Evolutionary conservation across 495 filamentous ascomycete genomes (phyloP).

Genomic region (Penicillium samsonianum): DNA sequence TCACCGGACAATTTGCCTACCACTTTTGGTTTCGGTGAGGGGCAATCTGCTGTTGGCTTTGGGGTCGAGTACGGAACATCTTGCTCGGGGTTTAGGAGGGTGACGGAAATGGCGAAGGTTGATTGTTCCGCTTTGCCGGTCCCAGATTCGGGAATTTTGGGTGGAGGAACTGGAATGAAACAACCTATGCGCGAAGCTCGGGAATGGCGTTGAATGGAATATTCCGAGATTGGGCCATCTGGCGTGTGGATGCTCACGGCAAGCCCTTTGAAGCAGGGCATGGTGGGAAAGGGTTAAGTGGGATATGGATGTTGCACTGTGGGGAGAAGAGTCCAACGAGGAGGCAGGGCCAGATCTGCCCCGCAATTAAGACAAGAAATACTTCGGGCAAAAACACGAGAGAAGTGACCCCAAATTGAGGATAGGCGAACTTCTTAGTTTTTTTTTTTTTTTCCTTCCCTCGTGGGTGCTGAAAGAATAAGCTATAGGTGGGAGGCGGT

Average conservation of each 20-base stretch:
- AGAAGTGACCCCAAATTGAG: slow-evolving; percentile 9
- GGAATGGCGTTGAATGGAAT: slow-evolving; percentile 92
- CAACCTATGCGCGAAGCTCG: slow-evolving; percentile 88
- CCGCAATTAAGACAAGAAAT: slow-evolving; percentile 7
- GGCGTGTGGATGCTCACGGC: slow-evolving; percentile 95
- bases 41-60: slow-evolving; percentile 69
- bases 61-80: slow-evolving; percentile 88
- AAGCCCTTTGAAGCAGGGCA: slow-evolving; percentile 98
- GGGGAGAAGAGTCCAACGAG: slow-evolving; percentile 15
- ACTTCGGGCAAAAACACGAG: slow-evolving; percentile 1
- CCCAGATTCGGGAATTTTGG: slow-evolving; percentile 67
- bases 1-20: slow-evolving; percentile 70
- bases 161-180: slow-evolving; percentile 92
- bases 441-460: slow-evolving; percentile 17
- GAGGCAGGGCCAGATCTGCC: slow-evolving; percentile 8
- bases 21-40: slow-evolving; percentile 73
- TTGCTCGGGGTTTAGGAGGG: slow-evolving; percentile 83
- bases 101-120: slow-evolving; percentile 95
- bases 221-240: slow-evolving; percentile 83
- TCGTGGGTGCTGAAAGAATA: slow-evolving; percentile 15
- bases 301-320: slow-evolving; percentile 7
- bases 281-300: slow-evolving; percentile 38
- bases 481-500: slow-evolving; percentile 32
- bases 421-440: slow-evolving; percentile 15
- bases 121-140: slow-evolving; percentile 81